Evolutionary conservation across 2,329 filamentous ascomycete genomes (phyloP).

Genomic region (Diatrype stigma): DNA sequence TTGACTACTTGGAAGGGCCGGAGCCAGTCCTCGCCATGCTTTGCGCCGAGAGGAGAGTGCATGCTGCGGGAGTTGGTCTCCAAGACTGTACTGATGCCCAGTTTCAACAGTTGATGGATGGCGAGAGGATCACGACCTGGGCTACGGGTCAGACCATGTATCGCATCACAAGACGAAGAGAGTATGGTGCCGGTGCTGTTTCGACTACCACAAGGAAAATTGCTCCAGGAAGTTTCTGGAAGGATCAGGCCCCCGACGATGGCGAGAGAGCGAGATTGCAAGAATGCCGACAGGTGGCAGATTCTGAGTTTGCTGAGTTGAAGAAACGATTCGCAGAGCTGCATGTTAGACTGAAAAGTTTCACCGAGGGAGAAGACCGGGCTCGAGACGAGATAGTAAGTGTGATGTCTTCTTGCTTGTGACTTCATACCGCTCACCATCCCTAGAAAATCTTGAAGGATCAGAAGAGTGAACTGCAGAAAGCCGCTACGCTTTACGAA

Average conservation of each 20-base stretch:
- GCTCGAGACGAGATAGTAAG: slow-evolving; percentile 44
- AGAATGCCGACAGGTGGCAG: slow-evolving; percentile 43
- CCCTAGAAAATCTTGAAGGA: slow-evolving; percentile 45
- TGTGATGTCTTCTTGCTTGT: slow-evolving; percentile 1
- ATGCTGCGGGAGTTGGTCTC: slow-evolving; percentile 63
- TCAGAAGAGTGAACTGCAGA: slow-evolving; percentile 67
- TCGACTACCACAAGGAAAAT: slow-evolving; percentile 65
- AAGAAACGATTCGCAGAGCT: slow-evolving; percentile 29
- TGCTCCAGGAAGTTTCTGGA: slow-evolving; percentile 64
- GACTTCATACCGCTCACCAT: slow-evolving; percentile 11
- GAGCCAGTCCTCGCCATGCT: slow-evolving; percentile 83
- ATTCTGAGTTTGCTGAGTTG: slow-evolving; percentile 31
- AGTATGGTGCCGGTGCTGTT: slow-evolving; percentile 73
- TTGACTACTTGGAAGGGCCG: slow-evolving; percentile 77
- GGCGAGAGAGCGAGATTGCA: slow-evolving; percentile 60
- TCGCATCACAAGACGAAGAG: slow-evolving; percentile 63
- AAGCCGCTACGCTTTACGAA: slow-evolving; percentile 59
- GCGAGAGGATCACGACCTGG: slow-evolving; percentile 60
- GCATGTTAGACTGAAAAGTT: slow-evolving; percentile 32
- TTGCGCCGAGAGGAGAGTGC: slow-evolving; percentile 66
- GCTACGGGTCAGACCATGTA: slow-evolving; percentile 64
- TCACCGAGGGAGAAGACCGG: slow-evolving; percentile 36
- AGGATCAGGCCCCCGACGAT: slow-evolving; percentile 68
- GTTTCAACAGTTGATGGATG: slow-evolving; percentile 59
- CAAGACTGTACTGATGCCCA: slow-evolving; percentile 62